These are phyloP conservation scores for Podospora bellae-mahoneyi DNA, from an alignment of 495 filamentous ascomycete species.

Conservation along the genomic window DNA sequence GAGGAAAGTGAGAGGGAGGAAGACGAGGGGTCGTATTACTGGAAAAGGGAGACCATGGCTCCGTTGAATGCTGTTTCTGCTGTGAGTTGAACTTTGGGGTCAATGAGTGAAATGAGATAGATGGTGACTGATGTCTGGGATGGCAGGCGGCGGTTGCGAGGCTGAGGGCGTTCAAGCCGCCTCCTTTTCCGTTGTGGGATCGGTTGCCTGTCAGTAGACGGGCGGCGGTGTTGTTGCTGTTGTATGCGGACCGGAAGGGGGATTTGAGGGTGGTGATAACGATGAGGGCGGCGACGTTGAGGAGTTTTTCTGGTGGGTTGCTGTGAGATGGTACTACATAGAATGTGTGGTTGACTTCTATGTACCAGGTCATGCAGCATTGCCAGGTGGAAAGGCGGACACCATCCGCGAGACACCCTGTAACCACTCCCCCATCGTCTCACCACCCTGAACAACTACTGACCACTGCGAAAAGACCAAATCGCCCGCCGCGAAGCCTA, in stretches of 20 bases:
- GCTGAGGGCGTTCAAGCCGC: constrained; percentile 65
- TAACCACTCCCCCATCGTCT: constrained; percentile 18
- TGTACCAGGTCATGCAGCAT: constrained; percentile 68
- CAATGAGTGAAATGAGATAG: not conserved
- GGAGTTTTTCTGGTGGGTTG: constrained; percentile 50
- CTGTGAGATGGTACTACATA: not conserved
- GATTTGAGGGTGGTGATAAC: constrained; percentile 82
- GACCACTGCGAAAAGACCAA: constrained; percentile 45
- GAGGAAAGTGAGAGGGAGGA: constrained; percentile 16
- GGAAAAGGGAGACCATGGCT: constrained; percentile 54
- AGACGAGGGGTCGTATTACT: constrained; percentile 41
- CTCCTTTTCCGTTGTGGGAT: constrained; percentile 53
- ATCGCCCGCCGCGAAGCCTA: constrained; percentile 84
- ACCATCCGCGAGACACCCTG: constrained; percentile 47
- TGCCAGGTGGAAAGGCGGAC: constrained; percentile 72
- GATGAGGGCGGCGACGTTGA: constrained; percentile 72
- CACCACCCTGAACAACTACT: not conserved
- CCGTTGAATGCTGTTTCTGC: constrained; percentile 54
- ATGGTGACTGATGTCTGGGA: not conserved
- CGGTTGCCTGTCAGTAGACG: constrained; percentile 64
- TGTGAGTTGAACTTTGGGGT: constrained; percentile 40
- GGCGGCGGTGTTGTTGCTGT: constrained; percentile 78
- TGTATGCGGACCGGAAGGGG: constrained; percentile 75
- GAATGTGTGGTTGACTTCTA: not conserved
- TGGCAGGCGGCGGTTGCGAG: constrained; percentile 70